Conservation (phyloP, 1,139 yeast genomes). For the Hyphopichia pseudoburtonii region DNA sequence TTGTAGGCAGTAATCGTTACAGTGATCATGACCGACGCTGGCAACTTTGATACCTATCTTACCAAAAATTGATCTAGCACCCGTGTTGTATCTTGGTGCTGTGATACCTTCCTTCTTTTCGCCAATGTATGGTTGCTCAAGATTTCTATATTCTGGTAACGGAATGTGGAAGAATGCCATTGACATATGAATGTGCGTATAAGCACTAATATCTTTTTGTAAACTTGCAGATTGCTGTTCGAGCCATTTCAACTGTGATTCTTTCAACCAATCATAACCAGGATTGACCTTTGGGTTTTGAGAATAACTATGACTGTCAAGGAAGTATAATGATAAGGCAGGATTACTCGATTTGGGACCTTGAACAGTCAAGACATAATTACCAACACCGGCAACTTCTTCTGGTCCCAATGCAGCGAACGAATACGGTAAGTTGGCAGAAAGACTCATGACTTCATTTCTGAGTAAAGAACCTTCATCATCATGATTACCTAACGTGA, state of each 20-base stretch:
- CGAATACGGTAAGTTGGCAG: slow-evolving; percentile 27
- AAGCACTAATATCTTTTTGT: slow-evolving; percentile 28
- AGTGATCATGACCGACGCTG: slow-evolving; percentile 61
- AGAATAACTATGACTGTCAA: slow-evolving; percentile 81
- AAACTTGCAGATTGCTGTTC: slow-evolving; percentile 11
- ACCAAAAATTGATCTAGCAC: slow-evolving; percentile 57
- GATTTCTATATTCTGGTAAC: slow-evolving; percentile 70
- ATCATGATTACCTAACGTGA: slow-evolving; percentile 66
- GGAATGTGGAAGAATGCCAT: slow-evolving; percentile 97
- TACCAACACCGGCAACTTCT: slow-evolving; percentile 26
- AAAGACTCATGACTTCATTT: slow-evolving; percentile 20
- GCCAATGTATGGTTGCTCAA: slow-evolving; percentile 56
- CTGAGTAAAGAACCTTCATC: slow-evolving; percentile 25
- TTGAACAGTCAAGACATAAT: slow-evolving; percentile 20
- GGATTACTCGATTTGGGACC: slow-evolving; percentile 30
- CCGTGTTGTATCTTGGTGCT: slow-evolving; percentile 71
- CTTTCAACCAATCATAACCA: slow-evolving; percentile 87
- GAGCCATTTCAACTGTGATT: slow-evolving; percentile 60
- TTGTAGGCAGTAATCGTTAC: slow-evolving; percentile 80
- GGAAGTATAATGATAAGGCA: slow-evolving; percentile 64
- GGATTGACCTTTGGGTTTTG: slow-evolving; percentile 37
- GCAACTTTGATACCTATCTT: slow-evolving; percentile 23
- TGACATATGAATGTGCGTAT: slow-evolving; percentile 52
- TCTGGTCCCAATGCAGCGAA: slow-evolving; percentile 22
- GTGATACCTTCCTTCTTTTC: slow-evolving; percentile 68